phyloP scores from a whole-genome alignment of 805 yeast species.

The Cyberlindnera maclurae region DNA sequence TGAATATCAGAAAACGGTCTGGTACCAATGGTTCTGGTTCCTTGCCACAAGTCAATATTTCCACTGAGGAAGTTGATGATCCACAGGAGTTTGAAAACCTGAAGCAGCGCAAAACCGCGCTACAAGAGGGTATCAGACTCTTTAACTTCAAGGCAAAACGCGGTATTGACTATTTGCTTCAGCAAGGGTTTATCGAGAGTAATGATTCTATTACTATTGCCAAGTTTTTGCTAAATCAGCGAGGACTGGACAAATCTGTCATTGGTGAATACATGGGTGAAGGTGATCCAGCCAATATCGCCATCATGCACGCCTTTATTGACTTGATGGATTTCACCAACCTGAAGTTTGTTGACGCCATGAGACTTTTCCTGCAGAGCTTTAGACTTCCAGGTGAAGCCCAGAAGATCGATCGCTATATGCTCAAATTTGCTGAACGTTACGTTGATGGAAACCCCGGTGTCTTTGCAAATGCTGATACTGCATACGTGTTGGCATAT shows the following conservation, averaged over 20 bases:
- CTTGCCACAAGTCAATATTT: slow-evolving; percentile 5
- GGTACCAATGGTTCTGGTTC: slow-evolving; percentile 20
- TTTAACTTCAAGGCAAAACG: slow-evolving; percentile 83
- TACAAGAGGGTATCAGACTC: slow-evolving; percentile 67
- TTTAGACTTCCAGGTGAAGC: slow-evolving; percentile 98
- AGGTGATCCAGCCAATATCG: slow-evolving; percentile 68
- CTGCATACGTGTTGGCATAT: slow-evolving; percentile 87
- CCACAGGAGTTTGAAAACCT: slow-evolving; percentile 80
- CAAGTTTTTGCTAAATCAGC: slow-evolving; percentile 60
- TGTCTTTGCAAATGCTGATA: slow-evolving; percentile 86
- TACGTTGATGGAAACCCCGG: slow-evolving; percentile 83
- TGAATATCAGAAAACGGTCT: slow-evolving; percentile 22
- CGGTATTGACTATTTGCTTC: slow-evolving; percentile 60
- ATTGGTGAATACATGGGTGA: slow-evolving; percentile 93
- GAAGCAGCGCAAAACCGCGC: slow-evolving; percentile 75
- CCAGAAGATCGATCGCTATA: slow-evolving; percentile 92
- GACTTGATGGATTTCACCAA: slow-evolving; percentile 74
- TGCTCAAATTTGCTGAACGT: slow-evolving; percentile 95
- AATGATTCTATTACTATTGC: slow-evolving; percentile 68
- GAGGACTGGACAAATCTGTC: slow-evolving; percentile 72
- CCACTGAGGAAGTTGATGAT: slow-evolving; percentile 46
- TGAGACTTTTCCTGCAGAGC: slow-evolving; percentile 75
- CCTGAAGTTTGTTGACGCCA: slow-evolving; percentile 72
- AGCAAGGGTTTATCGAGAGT: slow-evolving; percentile 54
- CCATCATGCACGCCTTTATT: slow-evolving; percentile 89